A percentile compares a stretch with the other conserved stretches of the same genome.
Conservation (phyloP, 73 alveolate species). For the Breviolum minutum region DNA sequence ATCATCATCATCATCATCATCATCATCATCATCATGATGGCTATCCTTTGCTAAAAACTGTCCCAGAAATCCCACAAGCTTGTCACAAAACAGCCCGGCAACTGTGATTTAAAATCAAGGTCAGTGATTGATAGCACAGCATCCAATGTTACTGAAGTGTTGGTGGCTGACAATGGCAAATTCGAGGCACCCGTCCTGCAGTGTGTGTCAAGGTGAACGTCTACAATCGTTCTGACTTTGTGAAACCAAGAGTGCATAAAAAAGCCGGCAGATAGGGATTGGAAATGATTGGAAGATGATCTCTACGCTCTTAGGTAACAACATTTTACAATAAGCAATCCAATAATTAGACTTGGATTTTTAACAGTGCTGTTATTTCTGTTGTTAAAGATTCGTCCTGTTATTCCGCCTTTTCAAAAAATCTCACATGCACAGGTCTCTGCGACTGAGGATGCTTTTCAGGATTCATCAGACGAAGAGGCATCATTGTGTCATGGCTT, state of each 20-base stretch:
- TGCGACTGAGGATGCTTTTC: slow-evolving; percentile 49
- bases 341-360: too few relatives aligned
- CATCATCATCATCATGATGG: too few relatives aligned
- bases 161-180: slow-evolving; percentile 85
- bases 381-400: background rate
- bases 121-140: slow-evolving; percentile 85
- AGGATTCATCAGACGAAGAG: slow-evolving; percentile 91
- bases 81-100: too few relatives aligned
- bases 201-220: background rate
- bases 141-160: slow-evolving; percentile 76
- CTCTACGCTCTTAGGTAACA: too few relatives aligned
- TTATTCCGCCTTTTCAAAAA: too few relatives aligned
- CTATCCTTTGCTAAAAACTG: too few relatives aligned
- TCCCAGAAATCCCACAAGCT: too few relatives aligned
- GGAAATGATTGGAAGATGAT: too few relatives aligned
- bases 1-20: too few relatives aligned
- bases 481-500: background rate
- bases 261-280: background rate
- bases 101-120: background rate
- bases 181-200: slow-evolving; percentile 26
- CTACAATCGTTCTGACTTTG: background rate
- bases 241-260: background rate
- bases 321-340: background rate
- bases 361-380: background rate
- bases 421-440: background rate